Percentiles rank a stretch among this genome's conserved stretches.
phyloP scores from a whole-genome alignment of 768 basidiomycete species.

The Cystobasidium ongulense region DNA sequence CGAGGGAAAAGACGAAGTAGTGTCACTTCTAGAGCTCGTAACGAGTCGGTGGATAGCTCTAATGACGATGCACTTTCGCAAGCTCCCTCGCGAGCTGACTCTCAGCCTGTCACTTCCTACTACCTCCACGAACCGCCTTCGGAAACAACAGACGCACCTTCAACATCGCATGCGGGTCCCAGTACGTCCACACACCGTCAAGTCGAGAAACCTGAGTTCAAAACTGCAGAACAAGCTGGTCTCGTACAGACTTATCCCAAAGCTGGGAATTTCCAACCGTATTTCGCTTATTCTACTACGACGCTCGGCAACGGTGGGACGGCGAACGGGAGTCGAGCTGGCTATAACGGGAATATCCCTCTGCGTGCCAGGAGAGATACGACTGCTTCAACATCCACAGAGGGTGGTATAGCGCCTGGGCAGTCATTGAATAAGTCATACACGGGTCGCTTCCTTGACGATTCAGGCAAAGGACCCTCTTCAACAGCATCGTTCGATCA shows the following conservation, averaged over 20 bases:
- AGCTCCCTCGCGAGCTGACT: background rate
- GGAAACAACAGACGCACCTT: background rate
- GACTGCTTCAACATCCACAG: background rate
- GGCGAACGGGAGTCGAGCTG: background rate
- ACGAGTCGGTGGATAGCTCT: background rate
- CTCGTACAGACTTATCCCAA: slow-evolving; percentile 18
- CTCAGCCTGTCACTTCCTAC: slow-evolving; percentile 9
- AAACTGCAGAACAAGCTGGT: background rate
- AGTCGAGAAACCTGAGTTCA: background rate
- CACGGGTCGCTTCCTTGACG: background rate
- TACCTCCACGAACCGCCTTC: slow-evolving; percentile 25
- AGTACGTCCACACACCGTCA: background rate
- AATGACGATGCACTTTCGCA: background rate
- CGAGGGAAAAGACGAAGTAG: background rate
- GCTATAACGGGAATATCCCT: background rate
- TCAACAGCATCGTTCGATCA: slow-evolving; percentile 24
- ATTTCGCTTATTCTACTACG: slow-evolving; percentile 24
- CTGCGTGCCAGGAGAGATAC: slow-evolving; percentile 1
- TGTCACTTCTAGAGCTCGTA: background rate
- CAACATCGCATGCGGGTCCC: background rate
- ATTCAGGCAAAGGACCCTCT: slow-evolving; percentile 11
- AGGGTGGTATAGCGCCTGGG: background rate
- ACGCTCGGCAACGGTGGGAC: background rate
- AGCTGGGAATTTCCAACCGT: slow-evolving; percentile 14
- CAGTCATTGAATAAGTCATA: background rate